Evolutionary conservation across 805 yeast genomes (phyloP).

Genomic region (Nakazawaea pomicola): DNA sequence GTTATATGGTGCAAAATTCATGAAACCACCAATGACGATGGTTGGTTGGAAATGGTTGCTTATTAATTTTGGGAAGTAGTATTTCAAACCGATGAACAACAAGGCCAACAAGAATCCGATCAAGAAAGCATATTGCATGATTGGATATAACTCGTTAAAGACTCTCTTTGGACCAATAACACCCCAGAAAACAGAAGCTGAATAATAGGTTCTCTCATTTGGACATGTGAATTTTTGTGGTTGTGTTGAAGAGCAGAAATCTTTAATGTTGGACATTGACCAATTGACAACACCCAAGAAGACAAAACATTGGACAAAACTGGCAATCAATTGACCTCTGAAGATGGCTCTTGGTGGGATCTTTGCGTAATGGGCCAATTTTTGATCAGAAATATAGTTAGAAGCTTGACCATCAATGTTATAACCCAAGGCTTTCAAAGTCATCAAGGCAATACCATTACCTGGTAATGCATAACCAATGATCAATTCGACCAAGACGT

Average conservation of each 20-base stretch:
- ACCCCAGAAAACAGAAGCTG: slow-evolving; percentile 31
- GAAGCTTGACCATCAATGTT: slow-evolving; percentile 64
- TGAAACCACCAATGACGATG: slow-evolving; percentile 46
- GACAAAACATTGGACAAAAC: slow-evolving; percentile 25
- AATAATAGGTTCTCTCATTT: slow-evolving; percentile 38
- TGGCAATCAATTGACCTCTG: slow-evolving; percentile 36
- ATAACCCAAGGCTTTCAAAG: slow-evolving; percentile 48
- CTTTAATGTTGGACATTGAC: slow-evolving; percentile 27
- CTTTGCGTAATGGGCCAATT: slow-evolving; percentile 53
- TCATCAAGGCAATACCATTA: slow-evolving; percentile 48
- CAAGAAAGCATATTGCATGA: slow-evolving; percentile 58
- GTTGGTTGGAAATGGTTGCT: slow-evolving; percentile 43
- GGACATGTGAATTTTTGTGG: slow-evolving; percentile 36
- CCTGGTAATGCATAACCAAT: slow-evolving; percentile 54
- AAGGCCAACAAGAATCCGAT: slow-evolving; percentile 24
- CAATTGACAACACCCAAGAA: slow-evolving; percentile 30
- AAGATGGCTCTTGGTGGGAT: slow-evolving; percentile 56
- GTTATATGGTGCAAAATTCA: slow-evolving; percentile 45
- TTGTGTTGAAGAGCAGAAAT: slow-evolving; percentile 31
- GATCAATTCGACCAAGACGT: slow-evolving; percentile 51
- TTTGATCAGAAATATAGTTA: slow-evolving; percentile 50
- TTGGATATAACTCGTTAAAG: slow-evolving; percentile 49
- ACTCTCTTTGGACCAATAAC: slow-evolving; percentile 13
- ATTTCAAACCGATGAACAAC: slow-evolving; percentile 25
- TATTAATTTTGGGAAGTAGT: slow-evolving; percentile 20